These are phyloP conservation scores for Aspergillus sp. DNA, from an alignment of 2,329 filamentous ascomycete species.

Conservation along the genomic window DNA sequence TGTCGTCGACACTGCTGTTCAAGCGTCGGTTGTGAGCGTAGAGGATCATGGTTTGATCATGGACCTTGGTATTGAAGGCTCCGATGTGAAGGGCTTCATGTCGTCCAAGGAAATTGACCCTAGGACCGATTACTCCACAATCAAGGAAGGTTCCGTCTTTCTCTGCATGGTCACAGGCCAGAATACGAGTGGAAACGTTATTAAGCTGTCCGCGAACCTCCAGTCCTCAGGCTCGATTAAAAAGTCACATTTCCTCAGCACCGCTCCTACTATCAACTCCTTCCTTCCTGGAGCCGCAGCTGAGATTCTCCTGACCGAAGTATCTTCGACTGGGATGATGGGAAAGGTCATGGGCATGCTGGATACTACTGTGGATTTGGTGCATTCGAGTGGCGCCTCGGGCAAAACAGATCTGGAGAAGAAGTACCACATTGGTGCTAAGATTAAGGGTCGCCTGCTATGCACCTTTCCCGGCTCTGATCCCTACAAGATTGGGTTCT, in stretches of 20 bases:
- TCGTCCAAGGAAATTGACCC: constrained; percentile 79
- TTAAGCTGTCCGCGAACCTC: constrained; percentile 79
- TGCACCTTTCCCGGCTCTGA: constrained; percentile 83
- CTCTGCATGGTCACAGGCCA: constrained; percentile 80
- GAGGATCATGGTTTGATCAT: constrained; percentile 95
- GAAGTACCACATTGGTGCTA: constrained; percentile 81
- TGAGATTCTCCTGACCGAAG: constrained; percentile 80
- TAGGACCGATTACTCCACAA: constrained; percentile 64
- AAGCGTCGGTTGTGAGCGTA: constrained; percentile 87
- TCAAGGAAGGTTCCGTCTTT: constrained; percentile 83
- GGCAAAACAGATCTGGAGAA: constrained; percentile 71
- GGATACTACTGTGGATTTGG: constrained; percentile 85
- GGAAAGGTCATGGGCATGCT: constrained; percentile 93
- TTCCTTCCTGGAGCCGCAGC: constrained; percentile 92
- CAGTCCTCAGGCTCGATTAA: constrained; percentile 70
- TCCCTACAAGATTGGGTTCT: constrained; percentile 82
- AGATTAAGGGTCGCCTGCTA: constrained; percentile 82
- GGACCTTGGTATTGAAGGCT: constrained; percentile 77
- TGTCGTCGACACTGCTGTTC: constrained; percentile 75
- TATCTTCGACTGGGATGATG: constrained; percentile 72
- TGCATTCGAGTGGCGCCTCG: constrained; percentile 81
- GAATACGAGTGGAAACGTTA: constrained; percentile 76
- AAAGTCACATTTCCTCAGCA: constrained; percentile 67
- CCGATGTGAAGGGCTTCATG: constrained; percentile 78
- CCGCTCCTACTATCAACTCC: constrained; percentile 84